Percentiles rank a stretch among this genome's conserved stretches.
phyloP scores from a whole-genome alignment of 1,139 yeast species.

The Candida mesenterica region DNA sequence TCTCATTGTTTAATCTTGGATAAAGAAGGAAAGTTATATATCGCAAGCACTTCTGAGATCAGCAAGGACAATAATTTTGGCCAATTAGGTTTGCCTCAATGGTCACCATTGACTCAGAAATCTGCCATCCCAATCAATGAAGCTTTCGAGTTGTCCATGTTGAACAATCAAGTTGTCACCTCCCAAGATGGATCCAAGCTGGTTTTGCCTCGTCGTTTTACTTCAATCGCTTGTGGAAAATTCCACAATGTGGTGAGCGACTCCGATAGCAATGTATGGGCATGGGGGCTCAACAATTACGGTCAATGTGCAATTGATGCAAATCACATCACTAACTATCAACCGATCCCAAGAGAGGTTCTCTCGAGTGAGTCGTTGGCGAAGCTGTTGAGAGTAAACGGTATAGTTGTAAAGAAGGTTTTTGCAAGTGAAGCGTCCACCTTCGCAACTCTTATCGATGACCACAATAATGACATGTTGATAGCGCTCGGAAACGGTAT shows the following conservation, averaged over 20 bases:
- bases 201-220: constrained; percentile 44
- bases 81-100: constrained; percentile 77
- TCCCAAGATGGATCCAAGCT: constrained; percentile 20
- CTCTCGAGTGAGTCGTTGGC: constrained; percentile 6
- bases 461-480: constrained; percentile 26
- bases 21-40: constrained; percentile 60
- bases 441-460: constrained; percentile 43
- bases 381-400: constrained; percentile 1
- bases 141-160: constrained; percentile 34
- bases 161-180: constrained; percentile 34
- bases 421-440: constrained; percentile 72
- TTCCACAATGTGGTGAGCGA: constrained; percentile 72
- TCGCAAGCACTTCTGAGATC: constrained; percentile 43
- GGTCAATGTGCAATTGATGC: constrained; percentile 85
- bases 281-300: constrained; percentile 79
- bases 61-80: constrained; percentile 51
- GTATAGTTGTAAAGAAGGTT: constrained; percentile 40
- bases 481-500: constrained; percentile 82
- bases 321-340: constrained; percentile 59
- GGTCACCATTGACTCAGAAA: constrained; percentile 53
- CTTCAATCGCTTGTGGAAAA: constrained; percentile 68
- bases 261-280: constrained; percentile 60
- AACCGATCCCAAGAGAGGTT: constrained; percentile 66
- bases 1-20: constrained; percentile 66
- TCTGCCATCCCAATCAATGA: constrained; percentile 24